Evolutionary conservation across 331 rosid genomes (phyloP).

Genomic region (Rosa hybrid): DNA sequence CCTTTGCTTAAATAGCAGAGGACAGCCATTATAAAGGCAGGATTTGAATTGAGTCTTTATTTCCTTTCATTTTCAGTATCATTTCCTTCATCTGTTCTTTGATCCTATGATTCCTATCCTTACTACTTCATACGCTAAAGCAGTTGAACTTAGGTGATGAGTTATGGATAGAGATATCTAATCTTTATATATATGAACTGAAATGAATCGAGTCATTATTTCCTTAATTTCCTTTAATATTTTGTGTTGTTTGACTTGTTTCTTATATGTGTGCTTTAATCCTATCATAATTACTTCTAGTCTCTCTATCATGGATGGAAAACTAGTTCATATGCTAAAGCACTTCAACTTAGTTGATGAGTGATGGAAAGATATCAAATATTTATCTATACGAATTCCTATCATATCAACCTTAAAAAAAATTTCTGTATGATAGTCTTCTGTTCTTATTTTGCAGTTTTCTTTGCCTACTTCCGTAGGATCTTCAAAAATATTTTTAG

Average conservation of each 20-base stretch:
- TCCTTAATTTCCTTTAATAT: background rate
- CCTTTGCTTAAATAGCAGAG: background rate
- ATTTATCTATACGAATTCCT: background rate
- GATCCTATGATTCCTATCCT: background rate
- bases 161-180: background rate
- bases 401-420: background rate
- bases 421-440: background rate
- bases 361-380: background rate
- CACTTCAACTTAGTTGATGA: conserved; percentile 5
- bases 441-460: conserved; percentile 51
- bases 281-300: background rate
- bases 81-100: no score
- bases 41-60: background rate
- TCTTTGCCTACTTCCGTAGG: conserved; percentile 82
- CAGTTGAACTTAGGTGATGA: background rate
- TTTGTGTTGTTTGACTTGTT: background rate
- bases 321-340: background rate
- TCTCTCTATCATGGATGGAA: background rate
- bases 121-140: background rate
- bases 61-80: no score
- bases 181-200: background rate
- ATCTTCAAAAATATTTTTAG: conserved; percentile 91
- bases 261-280: background rate
- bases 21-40: background rate
- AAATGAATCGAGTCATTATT: background rate